Evolutionary conservation across 2,329 filamentous ascomycete species (phyloP).

Genomic region (Cordyceps pruinosa): DNA sequence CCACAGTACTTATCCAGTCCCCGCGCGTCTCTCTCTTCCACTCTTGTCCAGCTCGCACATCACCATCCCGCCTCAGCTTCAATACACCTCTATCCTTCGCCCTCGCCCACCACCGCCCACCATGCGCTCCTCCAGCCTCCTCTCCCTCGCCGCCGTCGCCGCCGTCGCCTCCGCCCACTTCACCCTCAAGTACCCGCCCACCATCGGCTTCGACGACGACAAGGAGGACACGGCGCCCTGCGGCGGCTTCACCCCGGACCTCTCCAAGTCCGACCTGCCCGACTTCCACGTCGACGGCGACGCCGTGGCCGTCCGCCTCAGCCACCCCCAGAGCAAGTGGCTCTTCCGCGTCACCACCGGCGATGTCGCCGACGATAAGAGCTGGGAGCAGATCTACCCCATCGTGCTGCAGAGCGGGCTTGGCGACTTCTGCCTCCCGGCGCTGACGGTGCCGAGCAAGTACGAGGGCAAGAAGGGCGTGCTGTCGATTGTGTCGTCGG

Average conservation of each 20-base stretch:
- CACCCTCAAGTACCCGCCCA: conserved; percentile 39
- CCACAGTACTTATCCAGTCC: neutral
- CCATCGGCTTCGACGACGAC: conserved; percentile 43
- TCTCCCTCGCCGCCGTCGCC: conserved; percentile 32
- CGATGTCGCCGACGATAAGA: conserved; percentile 31
- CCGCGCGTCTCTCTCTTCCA: neutral
- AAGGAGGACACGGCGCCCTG: conserved; percentile 42
- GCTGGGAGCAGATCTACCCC: conserved; percentile 49
- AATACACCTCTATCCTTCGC: too few relatives aligned
- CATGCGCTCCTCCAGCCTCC: conserved; percentile 28
- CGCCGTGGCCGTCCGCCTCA: conserved; percentile 39
- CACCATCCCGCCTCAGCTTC: conserved; percentile 8
- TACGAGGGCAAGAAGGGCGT: conserved; percentile 50
- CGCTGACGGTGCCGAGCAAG: conserved; percentile 40
- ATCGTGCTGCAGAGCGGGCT: conserved; percentile 48
- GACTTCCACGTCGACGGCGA: conserved; percentile 54
- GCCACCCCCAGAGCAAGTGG: conserved; percentile 48
- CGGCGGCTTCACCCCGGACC: conserved; percentile 45
- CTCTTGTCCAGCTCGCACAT: neutral
- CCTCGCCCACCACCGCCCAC: conserved; percentile 13
- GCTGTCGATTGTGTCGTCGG: conserved; percentile 44
- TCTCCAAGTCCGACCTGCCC: conserved; percentile 38
- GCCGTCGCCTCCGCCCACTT: conserved; percentile 46
- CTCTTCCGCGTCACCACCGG: conserved; percentile 49
- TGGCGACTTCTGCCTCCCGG: conserved; percentile 46